Evolutionary conservation across 1,284 basidiomycete genomes (phyloP), one percentile per base, ranked within the genome.

Genomic region (Tilletiopsis washingtonensis): DNA sequence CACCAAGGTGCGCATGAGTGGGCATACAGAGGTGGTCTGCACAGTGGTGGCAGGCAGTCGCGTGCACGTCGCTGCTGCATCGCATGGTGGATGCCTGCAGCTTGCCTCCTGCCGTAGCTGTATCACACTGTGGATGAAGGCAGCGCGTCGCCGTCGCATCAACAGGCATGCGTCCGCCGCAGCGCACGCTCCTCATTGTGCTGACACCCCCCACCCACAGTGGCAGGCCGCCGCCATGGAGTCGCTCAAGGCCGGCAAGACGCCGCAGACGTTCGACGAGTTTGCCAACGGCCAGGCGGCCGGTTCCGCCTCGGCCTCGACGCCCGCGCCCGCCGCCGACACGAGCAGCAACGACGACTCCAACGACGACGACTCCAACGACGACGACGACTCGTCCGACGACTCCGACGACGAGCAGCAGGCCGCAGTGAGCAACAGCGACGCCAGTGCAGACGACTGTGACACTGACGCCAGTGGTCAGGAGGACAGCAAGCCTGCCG

Each of bases 141-240:
- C n/a, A n/a, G 32, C 32, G 12, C 12, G 12, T 12, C 32, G 32
- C 32, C 32, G 12, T 2, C 32, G 12, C 2, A 11, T 34, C 32
- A 3, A 12, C 12, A 34, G 17, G 32, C 32, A 11, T 1, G 17
- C 2, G 32, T 17, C 32, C 1, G 12, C 32, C 17, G 32, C 12
- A 11, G 12, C 32, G 17, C 32, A 17, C 32, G 12, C 32, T 1
- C 17, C 32, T 34, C 12, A 34, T 34, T 17, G 32, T n/a, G n/a
- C n/a, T n/a, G n/a, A n/a, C n/a, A n/a, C n/a, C n/a, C n/a, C n/a
- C 12, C 32, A 34, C 32, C 32, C 32, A 44, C 27, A 44, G 26
- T 64, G 64, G 64, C 64, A 66, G 53, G 45, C 54, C 49, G 61
- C 61, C 50, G 59, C 58, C 32, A 54, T 51, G 17, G 57, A 56